Evolutionary conservation across 495 filamentous ascomycete species (phyloP).

Genomic region (Podospora fimiseda): DNA sequence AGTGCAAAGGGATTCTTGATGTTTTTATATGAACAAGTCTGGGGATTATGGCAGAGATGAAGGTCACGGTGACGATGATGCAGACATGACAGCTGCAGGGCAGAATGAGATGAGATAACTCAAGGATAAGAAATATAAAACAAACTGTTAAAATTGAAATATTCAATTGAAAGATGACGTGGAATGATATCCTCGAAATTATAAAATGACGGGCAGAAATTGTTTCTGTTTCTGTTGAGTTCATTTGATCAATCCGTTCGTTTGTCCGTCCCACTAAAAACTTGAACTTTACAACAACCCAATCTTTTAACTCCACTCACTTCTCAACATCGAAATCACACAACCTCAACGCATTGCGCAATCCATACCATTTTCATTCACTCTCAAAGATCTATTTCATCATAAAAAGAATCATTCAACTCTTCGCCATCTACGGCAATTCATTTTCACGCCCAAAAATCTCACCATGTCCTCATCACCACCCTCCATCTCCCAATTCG

Average conservation of each 20-base stretch:
- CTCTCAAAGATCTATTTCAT: no score
- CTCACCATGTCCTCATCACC: constrained; percentile 26
- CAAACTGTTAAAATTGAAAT: not conserved
- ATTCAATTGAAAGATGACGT: not conserved
- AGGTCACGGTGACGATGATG: not conserved
- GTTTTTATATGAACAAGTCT: not conserved
- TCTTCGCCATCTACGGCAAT: not conserved
- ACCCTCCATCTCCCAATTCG: constrained; percentile 70
- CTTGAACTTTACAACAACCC: not conserved
- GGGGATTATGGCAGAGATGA: not conserved
- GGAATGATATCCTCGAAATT: no score
- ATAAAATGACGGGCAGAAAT: no score
- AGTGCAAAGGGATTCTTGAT: constrained; percentile 46
- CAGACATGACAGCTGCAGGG: not conserved
- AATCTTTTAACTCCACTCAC: not conserved
- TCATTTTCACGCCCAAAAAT: not conserved
- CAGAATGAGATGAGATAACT: not conserved
- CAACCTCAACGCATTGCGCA: not conserved
- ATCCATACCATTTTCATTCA: not conserved
- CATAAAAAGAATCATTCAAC: no score
- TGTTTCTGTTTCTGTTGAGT: no score
- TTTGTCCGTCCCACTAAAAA: not conserved
- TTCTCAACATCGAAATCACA: not conserved
- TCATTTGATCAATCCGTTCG: no score
- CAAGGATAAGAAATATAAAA: not conserved